These are phyloP conservation scores for Fonsecaea erecta DNA, from an alignment of 2,329 filamentous ascomycete genomes.

Conservation along the genomic window DNA sequence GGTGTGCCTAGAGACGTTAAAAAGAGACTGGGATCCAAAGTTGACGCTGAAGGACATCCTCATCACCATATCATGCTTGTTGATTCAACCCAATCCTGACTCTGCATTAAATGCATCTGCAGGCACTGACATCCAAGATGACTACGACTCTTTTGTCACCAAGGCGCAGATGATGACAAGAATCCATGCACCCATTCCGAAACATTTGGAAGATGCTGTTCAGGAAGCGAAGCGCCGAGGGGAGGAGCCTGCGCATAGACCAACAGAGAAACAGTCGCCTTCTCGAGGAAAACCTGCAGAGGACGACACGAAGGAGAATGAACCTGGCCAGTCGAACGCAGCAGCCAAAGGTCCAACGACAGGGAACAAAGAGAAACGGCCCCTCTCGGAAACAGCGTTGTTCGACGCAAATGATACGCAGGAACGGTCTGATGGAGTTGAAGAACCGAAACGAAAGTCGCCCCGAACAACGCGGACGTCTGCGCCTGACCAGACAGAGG, in stretches of 20 bases:
- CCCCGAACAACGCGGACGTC: constrained; percentile 41
- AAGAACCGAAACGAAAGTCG: constrained; percentile 42
- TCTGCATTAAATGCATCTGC: constrained; percentile 67
- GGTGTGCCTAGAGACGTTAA: constrained; percentile 68
- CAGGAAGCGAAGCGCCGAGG: constrained; percentile 60
- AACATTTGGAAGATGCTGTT: constrained; percentile 51
- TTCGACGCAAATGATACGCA: constrained; percentile 39
- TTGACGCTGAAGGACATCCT: constrained; percentile 65
- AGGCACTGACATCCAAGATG: constrained; percentile 62
- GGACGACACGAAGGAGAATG: constrained; percentile 55
- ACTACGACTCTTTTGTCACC: constrained; percentile 62
- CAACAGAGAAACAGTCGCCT: constrained; percentile 13
- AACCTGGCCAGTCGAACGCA: constrained; percentile 48
- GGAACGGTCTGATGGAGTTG: neutral
- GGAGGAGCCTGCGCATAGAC: constrained; percentile 49
- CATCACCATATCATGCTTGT: constrained; percentile 63
- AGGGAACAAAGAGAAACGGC: constrained; percentile 48
- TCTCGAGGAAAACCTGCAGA: constrained; percentile 36
- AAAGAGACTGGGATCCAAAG: constrained; percentile 64
- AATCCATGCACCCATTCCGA: constrained; percentile 62
- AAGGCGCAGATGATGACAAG: constrained; percentile 66
- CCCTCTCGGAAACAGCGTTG: constrained; percentile 49
- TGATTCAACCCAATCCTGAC: constrained; percentile 68
- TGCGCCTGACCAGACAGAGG: neutral
- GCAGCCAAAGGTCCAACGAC: constrained; percentile 40